These are phyloP conservation scores for Lathyrus aphaca DNA, from an alignment of 306 rosid species.

Conservation along the genomic window DNA sequence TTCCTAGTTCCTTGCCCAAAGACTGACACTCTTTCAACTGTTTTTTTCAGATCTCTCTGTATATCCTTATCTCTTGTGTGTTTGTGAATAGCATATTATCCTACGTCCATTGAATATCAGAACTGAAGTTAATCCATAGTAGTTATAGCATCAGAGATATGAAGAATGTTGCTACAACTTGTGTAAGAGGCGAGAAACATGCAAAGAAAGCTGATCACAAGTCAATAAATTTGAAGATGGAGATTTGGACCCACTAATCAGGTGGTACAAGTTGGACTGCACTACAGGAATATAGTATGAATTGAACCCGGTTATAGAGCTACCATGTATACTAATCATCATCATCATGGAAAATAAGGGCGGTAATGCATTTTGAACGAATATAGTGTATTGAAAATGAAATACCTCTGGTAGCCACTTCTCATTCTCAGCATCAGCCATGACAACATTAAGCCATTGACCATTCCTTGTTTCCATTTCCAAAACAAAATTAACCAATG, in stretches of 20 bases:
- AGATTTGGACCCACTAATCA: not conserved
- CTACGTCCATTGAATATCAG: too few species aligned
- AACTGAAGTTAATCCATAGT: too few species aligned
- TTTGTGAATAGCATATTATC: too few species aligned
- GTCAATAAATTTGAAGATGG: not conserved
- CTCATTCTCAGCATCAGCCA: constrained; percentile 93
- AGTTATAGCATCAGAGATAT: too few species aligned
- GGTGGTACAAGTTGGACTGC: not conserved
- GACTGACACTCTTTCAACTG: too few species aligned
- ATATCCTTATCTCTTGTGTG: too few species aligned
- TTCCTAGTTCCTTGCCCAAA: too few species aligned
- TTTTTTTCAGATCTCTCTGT: too few species aligned
- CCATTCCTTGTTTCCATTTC: constrained; percentile 71
- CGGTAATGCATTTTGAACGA: constrained; percentile 2
- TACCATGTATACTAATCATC: not conserved
- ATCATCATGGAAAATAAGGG: not conserved
- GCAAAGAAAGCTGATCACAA: not conserved
- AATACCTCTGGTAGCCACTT: constrained; percentile 78
- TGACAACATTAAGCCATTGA: constrained; percentile 76
- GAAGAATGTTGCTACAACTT: not conserved
- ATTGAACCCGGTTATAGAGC: constrained; percentile 10
- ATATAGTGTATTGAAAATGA: constrained; percentile 11
- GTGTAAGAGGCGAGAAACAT: not conserved
- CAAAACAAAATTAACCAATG: constrained; percentile 58
- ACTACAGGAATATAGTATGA: not conserved